phyloP scores from a whole-genome alignment of 345 rosid genomes.

The Geranium rotundifolium region DNA sequence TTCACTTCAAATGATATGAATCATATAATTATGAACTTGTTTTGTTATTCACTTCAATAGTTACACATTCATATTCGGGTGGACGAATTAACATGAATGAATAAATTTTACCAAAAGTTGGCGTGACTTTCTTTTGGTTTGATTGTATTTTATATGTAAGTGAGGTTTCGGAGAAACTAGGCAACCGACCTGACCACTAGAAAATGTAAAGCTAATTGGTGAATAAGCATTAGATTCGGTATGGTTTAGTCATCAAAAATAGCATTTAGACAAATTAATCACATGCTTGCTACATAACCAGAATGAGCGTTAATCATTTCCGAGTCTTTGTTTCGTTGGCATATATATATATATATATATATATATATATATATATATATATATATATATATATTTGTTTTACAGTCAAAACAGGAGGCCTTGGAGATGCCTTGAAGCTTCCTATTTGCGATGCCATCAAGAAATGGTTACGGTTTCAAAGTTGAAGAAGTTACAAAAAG shows the following conservation, averaged over 20 bases:
- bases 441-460: background rate
- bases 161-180: background rate
- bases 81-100: no score
- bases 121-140: no score
- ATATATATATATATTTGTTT: background rate
- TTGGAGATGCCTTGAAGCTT: conserved; percentile 10
- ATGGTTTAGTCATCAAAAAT: background rate
- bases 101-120: no score
- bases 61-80: no score
- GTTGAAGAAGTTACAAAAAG: background rate
- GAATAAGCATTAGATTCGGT: background rate
- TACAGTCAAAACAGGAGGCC: conserved; percentile 14
- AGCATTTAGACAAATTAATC: background rate
- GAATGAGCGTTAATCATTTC: no score
- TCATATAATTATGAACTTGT: no score
- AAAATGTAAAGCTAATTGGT: no score
- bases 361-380: no score
- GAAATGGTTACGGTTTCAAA: no score
- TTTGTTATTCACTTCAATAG: no score
- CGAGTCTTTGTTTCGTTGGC: background rate
- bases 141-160: background rate
- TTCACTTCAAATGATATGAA: no score
- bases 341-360: background rate
- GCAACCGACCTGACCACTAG: background rate
- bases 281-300: background rate